phyloP scores from a whole-genome alignment of 345 rosid genomes.

The Zanthoxylum bungeanum region DNA sequence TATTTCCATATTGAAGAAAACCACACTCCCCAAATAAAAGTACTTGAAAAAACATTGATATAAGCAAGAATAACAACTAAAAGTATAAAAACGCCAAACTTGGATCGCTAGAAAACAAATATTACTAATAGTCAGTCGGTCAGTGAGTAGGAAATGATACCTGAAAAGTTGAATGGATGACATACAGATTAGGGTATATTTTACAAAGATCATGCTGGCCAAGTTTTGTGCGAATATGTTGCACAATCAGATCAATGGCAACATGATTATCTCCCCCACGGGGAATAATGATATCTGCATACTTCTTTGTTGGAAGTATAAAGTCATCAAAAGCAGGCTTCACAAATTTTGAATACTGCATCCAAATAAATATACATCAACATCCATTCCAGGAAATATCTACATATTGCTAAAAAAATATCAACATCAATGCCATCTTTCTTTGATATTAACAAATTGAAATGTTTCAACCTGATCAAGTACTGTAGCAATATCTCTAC shows the following conservation, averaged over 20 bases:
- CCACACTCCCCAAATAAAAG: background rate
- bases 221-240: conserved; percentile 94
- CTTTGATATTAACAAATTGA: background rate
- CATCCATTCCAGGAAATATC: background rate
- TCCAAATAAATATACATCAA: conserved; percentile 23
- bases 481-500: conserved; percentile 81
- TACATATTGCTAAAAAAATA: too few relatives aligned
- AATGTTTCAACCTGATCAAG: conserved; percentile 86
- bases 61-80: too few relatives aligned
- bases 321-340: conserved; percentile 99
- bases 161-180: conserved; percentile 98
- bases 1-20: background rate
- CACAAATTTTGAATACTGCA: conserved; percentile 98
- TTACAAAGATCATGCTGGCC: conserved; percentile 98
- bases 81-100: background rate
- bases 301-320: conserved; percentile 96
- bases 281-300: conserved; percentile 97
- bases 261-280: conserved; percentile 99
- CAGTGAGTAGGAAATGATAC: conserved; percentile 31
- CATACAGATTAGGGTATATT: conserved; percentile 91
- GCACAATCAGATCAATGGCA: conserved; percentile 96
- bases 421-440: too few relatives aligned
- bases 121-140: background rate
- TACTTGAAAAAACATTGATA: background rate
- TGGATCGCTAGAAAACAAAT: background rate